phyloP scores from a whole-genome alignment of 108 stramenopile species.

The Pseudonitzschia pungens region DNA sequence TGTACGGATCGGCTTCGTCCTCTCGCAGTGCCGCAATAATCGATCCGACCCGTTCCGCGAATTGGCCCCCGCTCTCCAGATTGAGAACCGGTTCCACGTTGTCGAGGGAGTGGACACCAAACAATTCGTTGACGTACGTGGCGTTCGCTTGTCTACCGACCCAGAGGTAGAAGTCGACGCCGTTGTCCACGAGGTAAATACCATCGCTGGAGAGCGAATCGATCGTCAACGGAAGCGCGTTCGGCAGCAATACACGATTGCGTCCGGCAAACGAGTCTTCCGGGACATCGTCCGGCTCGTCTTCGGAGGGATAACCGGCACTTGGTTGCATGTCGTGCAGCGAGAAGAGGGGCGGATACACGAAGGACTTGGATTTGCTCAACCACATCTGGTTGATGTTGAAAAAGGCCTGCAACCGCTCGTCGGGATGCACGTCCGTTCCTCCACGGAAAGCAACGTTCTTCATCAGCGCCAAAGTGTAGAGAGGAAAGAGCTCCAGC shows the following conservation, averaged over 20 bases:
- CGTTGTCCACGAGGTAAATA: slow-evolving; percentile 92
- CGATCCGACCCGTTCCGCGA: slow-evolving; percentile 71
- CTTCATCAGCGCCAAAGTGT: slow-evolving; percentile 95
- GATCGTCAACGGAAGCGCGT: slow-evolving; percentile 73
- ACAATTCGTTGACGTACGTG: slow-evolving; percentile 71
- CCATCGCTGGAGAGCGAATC: slow-evolving; percentile 83
- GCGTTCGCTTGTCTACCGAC: slow-evolving; percentile 89
- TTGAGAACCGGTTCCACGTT: slow-evolving; percentile 71
- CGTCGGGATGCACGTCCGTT: slow-evolving; percentile 94
- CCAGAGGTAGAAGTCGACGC: slow-evolving; percentile 93
- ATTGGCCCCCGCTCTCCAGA: slow-evolving; percentile 58
- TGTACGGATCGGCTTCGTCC: slow-evolving; percentile 51
- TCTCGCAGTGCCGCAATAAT: slow-evolving; percentile 87
- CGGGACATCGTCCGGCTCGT: slow-evolving; percentile 35
- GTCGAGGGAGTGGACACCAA: slow-evolving; percentile 86
- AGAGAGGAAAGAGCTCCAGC: slow-evolving; percentile 91
- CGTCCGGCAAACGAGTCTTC: slow-evolving; percentile 59
- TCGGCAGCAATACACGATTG: slow-evolving; percentile 76
- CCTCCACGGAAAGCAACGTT: slow-evolving; percentile 96
- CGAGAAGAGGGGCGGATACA: slow-evolving; percentile 95
- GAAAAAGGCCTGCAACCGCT: slow-evolving; percentile 83
- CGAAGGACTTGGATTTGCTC: slow-evolving; percentile 65
- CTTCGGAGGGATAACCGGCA: slow-evolving; percentile 59
- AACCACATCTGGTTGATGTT: slow-evolving; percentile 82
- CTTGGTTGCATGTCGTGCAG: slow-evolving; percentile 87